Base-by-base conservation (phyloP, 2,329 filamentous ascomycete species). In the Hysterium pulicare region DNA sequence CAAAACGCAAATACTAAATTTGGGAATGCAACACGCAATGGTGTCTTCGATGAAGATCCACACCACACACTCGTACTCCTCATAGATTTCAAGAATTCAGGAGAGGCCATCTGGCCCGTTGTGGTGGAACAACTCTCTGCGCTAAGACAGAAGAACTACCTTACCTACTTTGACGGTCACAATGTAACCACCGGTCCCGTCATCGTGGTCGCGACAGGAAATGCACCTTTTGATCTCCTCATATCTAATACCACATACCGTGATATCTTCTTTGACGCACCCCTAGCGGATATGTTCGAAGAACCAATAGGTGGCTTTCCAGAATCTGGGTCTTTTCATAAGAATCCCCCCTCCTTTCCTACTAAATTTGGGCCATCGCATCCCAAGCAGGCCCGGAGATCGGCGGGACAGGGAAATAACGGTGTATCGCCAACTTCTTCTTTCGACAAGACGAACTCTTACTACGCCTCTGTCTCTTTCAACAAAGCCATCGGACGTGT, bases 401-500 rank as follows among this genome's bases (percentile, higher is more conserved):
- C 59, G 32, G 44, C 46, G 7, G 71, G 72, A 19, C 75, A 78
- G 61, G 76, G 74, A 41, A 61, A 64, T 13, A 67, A 71, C 38
- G 69, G 69, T 38, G 67, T 69, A 32, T 53, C 62, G 1, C 53
- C 55, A 2, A 46, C 59, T 3, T 65, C 68, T 23, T 55, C 54
- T 2, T 64, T 71, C 21, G 66, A 70, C 48, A 60, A 61, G 0
- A 65, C 67, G 15, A 87, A 85, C 59, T 84, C 81, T 3, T 83
- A 81, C 64, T 87, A 86, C 61, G 81, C 83, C 15, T 83, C 78
- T 36, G 73, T 75, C 3, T 74, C 77, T 13, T 83, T 87, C 55
- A 65, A 62, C 15, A 55, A 62, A 3, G 60, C 74, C 1, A 70
- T 87, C 11, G 84, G 81, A 2, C 62, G 59, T 38, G 65, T 71